Evolutionary conservation across 2,329 filamentous ascomycete species (phyloP).

Genomic region (Mycosphaerella sp.): DNA sequence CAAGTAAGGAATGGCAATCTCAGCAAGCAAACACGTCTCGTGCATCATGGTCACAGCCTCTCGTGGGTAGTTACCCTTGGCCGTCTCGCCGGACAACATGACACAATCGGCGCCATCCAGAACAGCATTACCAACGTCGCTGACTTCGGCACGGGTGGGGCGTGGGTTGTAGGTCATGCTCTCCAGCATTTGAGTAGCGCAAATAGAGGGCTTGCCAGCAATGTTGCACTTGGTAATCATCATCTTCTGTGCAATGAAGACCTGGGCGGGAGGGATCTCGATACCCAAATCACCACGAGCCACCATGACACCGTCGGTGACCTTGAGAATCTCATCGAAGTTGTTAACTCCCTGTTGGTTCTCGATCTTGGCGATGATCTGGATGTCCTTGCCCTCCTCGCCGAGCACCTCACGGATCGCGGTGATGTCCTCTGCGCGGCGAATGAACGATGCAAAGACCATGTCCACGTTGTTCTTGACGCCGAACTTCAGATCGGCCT

Average conservation of each 20-base stretch:
- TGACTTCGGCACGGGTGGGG: slow-evolving; percentile 95
- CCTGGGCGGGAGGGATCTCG: slow-evolving; percentile 96
- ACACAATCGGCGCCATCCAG: slow-evolving; percentile 98
- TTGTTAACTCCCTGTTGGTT: slow-evolving; percentile 99
- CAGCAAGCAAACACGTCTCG: slow-evolving; percentile 91
- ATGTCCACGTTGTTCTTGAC: slow-evolving; percentile 99
- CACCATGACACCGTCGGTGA: slow-evolving; percentile 99
- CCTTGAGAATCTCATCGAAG: slow-evolving; percentile 91
- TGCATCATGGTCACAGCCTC: slow-evolving; percentile 97
- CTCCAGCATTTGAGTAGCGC: slow-evolving; percentile 99
- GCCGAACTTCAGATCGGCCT: slow-evolving; percentile 86
- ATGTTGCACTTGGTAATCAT: slow-evolving; percentile 99
- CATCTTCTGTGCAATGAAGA: slow-evolving; percentile 99
- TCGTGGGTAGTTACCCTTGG: slow-evolving; percentile 90
- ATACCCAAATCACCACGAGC: slow-evolving; percentile 98
- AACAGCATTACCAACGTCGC: slow-evolving; percentile 95
- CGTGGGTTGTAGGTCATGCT: slow-evolving; percentile 99
- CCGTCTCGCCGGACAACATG: slow-evolving; percentile 98
- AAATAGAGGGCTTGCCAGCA: slow-evolving; percentile 97
- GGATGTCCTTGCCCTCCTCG: slow-evolving; percentile 87
- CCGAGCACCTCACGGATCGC: slow-evolving; percentile 90
- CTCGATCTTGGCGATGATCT: slow-evolving; percentile 99
- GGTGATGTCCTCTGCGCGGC: slow-evolving; percentile 83
- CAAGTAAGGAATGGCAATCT: slow-evolving; percentile 96
- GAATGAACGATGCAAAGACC: slow-evolving; percentile 98